Evolutionary conservation across 1,284 basidiomycete species (phyloP).

Genomic region (Pseudozyma pruni): DNA sequence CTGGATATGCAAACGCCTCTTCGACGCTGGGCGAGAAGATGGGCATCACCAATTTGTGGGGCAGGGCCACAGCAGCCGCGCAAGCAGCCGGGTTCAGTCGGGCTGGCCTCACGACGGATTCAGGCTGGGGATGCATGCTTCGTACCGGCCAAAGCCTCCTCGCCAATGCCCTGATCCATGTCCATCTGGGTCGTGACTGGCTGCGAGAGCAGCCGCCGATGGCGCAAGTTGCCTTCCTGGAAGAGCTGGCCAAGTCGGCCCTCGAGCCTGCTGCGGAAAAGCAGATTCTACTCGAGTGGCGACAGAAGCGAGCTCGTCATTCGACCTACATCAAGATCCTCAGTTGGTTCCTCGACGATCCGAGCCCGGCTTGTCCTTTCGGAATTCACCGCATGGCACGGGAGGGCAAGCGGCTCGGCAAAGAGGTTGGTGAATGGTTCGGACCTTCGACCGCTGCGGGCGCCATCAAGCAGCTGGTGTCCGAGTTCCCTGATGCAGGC

Average conservation of each 20-base stretch:
- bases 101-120: conserved; percentile 85
- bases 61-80: conserved; percentile 57
- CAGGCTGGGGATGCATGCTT: conserved; percentile 98
- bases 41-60: conserved; percentile 60
- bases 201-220: conserved; percentile 28
- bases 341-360: conserved; percentile 94
- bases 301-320: conserved; percentile 30
- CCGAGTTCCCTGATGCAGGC: conserved; percentile 80
- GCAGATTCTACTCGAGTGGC: conserved; percentile 17
- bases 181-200: conserved; percentile 76
- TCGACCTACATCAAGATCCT: conserved; percentile 83
- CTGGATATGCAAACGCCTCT: conserved; percentile 31
- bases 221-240: conserved; percentile 18
- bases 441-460: conserved; percentile 96
- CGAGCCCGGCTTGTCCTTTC: conserved; percentile 87
- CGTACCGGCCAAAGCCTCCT: conserved; percentile 91
- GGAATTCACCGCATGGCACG: conserved; percentile 95
- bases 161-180: conserved; percentile 84
- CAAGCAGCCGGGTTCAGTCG: conserved; percentile 57
- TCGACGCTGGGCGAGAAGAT: conserved; percentile 56
- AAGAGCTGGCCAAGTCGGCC: conserved; percentile 18
- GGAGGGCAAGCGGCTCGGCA: conserved; percentile 92
- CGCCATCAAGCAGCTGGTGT: conserved; percentile 80
- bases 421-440: conserved; percentile 97
- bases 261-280: conserved; percentile 17